Evolutionary conservation across 1,139 yeast genomes (phyloP), one percentile per base, ranked within the genome.

Genomic region (Saccharomyces pastorianus): DNA sequence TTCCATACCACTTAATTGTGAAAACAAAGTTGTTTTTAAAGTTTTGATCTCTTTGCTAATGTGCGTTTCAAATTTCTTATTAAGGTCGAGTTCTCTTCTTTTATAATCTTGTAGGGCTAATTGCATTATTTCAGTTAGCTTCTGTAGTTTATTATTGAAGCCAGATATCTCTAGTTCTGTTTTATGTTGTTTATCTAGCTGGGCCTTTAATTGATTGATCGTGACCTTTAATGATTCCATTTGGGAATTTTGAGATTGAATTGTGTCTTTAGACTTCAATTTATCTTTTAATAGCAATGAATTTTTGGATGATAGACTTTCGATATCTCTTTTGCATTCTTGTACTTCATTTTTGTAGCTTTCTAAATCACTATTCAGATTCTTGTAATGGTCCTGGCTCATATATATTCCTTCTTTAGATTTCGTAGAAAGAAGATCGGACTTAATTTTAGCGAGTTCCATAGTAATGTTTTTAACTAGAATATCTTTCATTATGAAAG

Each of bases 351-450:
- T 75, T 50, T 74, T 76, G 50, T 72, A 70, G 55, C 73, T 77
- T 56, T 77, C 79, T 23, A 75, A 66, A 53, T 76, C 77, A 53
- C 72, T 73, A 55, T 78, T 73, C 38, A 84, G 59, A 41, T 75
- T 77, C 51, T 77, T 76, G 61, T 83, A 83, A 62, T 83, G 83
- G 6, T 72, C 76, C 50, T 81, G 82, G 60, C 82, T 81, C 76
- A 85, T 68, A 65, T 74, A 83, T 14, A 84, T 76, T 1, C 90
- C 90, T 61, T 82, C 85, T 63, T 79, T 84, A 13, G 73, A 71
- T 58, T 85, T 75, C 0, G 89, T 77, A 0, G 91, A 85, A 48
- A 74, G 66, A 47, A 84, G 69, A 63, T 85, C 90, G 25, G 79
- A 71, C 57, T 78, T 79, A 14, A 82, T 65, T 60, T 76, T 78